phyloP scores from a whole-genome alignment of 176 grass and related monocot genomes.

The Triticum urartu region DNA sequence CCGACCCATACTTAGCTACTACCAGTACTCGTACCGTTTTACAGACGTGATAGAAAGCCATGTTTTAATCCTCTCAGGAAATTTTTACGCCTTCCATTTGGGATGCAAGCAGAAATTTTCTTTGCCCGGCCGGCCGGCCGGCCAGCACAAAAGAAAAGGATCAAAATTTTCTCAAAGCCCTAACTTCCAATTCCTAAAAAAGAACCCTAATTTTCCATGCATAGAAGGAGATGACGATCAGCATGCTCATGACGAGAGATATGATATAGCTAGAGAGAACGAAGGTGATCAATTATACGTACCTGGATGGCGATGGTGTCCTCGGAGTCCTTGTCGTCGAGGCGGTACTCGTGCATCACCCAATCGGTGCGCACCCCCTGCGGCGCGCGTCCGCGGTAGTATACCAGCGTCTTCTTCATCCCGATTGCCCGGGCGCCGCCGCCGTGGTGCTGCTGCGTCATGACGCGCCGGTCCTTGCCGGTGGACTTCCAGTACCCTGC shows the following conservation, averaged over 20 bases:
- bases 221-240: not conserved
- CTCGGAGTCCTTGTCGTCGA: constrained; percentile 92
- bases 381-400: constrained; percentile 90
- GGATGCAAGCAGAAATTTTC: not conserved
- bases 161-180: not conserved
- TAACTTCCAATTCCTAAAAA: not conserved
- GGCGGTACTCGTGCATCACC: constrained; percentile 99
- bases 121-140: not conserved
- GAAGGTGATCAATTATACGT: not conserved
- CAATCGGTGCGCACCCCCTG: constrained; percentile 91
- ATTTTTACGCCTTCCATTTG: not conserved
- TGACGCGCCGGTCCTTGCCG: constrained; percentile 79
- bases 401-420: constrained; percentile 99
- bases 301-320: constrained; percentile 89
- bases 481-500: constrained; percentile 99
- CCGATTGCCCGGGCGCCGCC: constrained; percentile 71
- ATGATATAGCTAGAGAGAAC: not conserved
- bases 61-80: constrained; percentile 6
- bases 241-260: not conserved
- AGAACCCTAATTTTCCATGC: not conserved
- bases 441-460: constrained; percentile 28
- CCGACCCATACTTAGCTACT: not conserved
- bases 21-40: not conserved
- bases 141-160: not conserved
- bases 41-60: constrained; percentile 18